These are phyloP conservation scores for Kalanchoe fedtschenkoi DNA, from an alignment of 164 flowering plant genomes.

Conservation along the genomic window DNA sequence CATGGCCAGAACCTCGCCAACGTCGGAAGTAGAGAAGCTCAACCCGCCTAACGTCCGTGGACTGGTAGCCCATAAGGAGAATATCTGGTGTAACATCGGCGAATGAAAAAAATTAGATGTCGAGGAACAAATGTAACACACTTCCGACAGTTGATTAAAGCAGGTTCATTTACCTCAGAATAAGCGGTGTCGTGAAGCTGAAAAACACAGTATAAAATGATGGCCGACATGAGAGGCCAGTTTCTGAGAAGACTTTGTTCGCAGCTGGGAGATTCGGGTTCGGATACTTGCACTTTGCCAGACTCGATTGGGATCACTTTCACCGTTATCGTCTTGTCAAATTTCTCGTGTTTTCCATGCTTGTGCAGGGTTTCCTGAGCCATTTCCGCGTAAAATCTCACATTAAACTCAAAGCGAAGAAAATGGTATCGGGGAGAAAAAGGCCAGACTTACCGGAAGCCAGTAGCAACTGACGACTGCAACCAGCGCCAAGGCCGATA, in stretches of 20 bases:
- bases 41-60: background rate
- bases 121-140: too few species aligned
- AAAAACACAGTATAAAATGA: conserved; percentile 47
- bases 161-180: conserved; percentile 55
- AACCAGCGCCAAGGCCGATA: conserved; percentile 25
- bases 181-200: conserved; percentile 60
- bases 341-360: conserved; percentile 18
- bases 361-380: conserved; percentile 57
- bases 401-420: background rate
- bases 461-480: conserved; percentile 18
- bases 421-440: background rate
- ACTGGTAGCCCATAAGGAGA: conserved; percentile 1
- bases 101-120: too few species aligned
- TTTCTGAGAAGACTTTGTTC: conserved; percentile 30
- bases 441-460: conserved; percentile 28
- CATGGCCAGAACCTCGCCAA: conserved; percentile 2
- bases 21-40: background rate
- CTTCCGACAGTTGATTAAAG: too few species aligned
- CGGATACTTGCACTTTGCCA: conserved; percentile 8
- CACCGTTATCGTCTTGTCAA: conserved; percentile 8
- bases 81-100: background rate
- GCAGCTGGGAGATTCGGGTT: conserved; percentile 3
- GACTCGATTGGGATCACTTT: conserved; percentile 11
- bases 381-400: background rate
- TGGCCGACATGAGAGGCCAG: conserved; percentile 53